Evolutionary conservation across 2,329 filamentous ascomycete genomes (phyloP), one percentile per base, ranked within the genome.

Genomic region (Metarhizium anisopliae): DNA sequence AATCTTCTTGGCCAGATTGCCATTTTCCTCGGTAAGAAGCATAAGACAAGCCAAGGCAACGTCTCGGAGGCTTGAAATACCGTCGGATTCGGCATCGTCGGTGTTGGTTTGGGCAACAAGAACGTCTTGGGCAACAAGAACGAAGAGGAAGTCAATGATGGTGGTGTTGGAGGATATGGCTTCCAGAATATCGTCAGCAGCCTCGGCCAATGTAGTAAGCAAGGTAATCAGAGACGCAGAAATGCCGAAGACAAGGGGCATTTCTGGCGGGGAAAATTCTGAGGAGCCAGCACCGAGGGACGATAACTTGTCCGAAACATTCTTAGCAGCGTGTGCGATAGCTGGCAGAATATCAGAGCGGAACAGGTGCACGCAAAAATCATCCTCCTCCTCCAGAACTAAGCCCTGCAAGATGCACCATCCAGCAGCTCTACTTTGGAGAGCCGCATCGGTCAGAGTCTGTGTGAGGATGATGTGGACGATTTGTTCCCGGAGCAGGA

Each of bases 291-390:
- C 57, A 20, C 77, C 69, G 54, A 70, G 67, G 47, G 72, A 64
- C 42, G 72, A 59, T 18, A 81, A 66, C 54, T 73, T 74, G 35
- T 75, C 73, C 2, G 70, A 67, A 42, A 77, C 80, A 58, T 75
- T 74, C 53, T 74, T 74, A 52, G 76, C 70, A 14, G 82, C 82
- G 65, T 79, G 77, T 56, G 81, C 77, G 56, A 86, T 75, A 20
- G 83, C 81, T 32, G 80, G 82, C 57, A 87, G 63, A 14, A 86
- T 68, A 65, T 86, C 84, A 32, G 80, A 72, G 47, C 85, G 74
- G 63, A 79, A 86, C 56, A 88, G 67, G 61, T 87, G 83, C 20
- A 87, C 72, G 59, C 82, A 85, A 57, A 87, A 87, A 63, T 86
- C 84, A 13, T 79, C 73, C 61, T 85, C 84, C 66, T 87, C 85